A percentile compares a stretch with the other conserved stretches of the same genome.
Evolutionary conservation across 1,284 basidiomycete species (phyloP).

Genomic region (Trichosporon coremiiforme): DNA sequence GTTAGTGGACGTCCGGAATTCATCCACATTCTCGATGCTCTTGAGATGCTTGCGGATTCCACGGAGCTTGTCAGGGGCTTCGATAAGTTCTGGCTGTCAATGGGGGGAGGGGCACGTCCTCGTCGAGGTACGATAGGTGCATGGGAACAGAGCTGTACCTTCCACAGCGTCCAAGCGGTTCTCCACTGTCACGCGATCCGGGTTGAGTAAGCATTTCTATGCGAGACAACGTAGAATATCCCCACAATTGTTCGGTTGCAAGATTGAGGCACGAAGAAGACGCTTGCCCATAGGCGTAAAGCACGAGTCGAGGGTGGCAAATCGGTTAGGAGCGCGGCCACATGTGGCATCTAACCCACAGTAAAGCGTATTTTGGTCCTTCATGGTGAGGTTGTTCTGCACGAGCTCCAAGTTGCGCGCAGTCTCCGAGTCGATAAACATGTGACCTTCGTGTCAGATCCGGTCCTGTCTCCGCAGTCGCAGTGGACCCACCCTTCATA

Average conservation of each 20-base stretch:
- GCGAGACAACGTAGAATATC: conserved; percentile 14
- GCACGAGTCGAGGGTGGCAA: conserved; percentile 71
- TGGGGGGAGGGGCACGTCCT: background rate
- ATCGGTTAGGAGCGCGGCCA: conserved; percentile 22
- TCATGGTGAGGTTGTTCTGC: conserved; percentile 68
- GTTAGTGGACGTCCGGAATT: conserved; percentile 1
- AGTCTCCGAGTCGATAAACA: conserved; percentile 88
- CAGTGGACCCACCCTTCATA: conserved; percentile 61
- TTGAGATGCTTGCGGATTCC: conserved; percentile 71
- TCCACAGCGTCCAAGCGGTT: conserved; percentile 80
- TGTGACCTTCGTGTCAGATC: conserved; percentile 64
- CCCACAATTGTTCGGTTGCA: conserved; percentile 77
- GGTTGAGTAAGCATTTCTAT: background rate
- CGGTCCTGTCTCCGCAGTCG: conserved; percentile 19
- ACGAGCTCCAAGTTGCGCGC: conserved; percentile 84
- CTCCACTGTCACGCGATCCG: conserved; percentile 68
- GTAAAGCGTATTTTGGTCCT: conserved; percentile 69
- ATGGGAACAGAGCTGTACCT: conserved; percentile 58
- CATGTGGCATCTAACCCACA: conserved; percentile 60
- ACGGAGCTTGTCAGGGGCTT: conserved; percentile 71
- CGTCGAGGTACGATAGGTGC: background rate
- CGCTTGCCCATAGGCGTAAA: conserved; percentile 84
- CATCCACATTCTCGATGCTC: conserved; percentile 61
- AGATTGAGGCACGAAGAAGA: conserved; percentile 74
- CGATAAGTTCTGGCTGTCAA: conserved; percentile 67